Evolutionary conservation across 1,284 basidiomycete species (phyloP), one percentile per base, ranked within the genome.

Genomic region (Leccinum fuscescens): DNA sequence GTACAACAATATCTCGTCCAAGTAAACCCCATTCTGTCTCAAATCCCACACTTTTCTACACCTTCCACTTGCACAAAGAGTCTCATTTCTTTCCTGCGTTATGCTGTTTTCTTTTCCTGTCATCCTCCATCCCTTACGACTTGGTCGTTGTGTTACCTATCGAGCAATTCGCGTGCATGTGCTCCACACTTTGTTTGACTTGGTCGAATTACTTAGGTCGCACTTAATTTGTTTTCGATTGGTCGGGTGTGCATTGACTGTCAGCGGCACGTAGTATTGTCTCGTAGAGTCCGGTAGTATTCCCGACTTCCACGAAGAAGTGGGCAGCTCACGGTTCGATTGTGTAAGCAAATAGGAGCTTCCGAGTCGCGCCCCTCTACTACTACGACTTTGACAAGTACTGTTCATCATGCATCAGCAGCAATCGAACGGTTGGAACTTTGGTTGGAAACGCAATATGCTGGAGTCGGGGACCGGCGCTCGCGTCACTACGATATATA

Each of bases 201-300:
- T 31, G 62, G 62, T 57, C 59, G 15, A 58, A 53, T 52, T 67
- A 67, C 58, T 67, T 69, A 61, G 52, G 54, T 60, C 39, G 29
- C 54, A 48, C 49, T 64, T 68, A 70, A 70, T 69, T 49, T 58
- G 62, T 60, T 67, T 60, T 58, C 56, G 31, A 57, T 56, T 46
- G 58, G 58, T 42, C 29, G 33, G 24, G 50, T 22, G 22, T 24
- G 22, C 54, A 44, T 29, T 35, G 37, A 29, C 24, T n/a, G 22
- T 42, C 35, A 33, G 22, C 35, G 22, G 22, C 52, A 54, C 4
- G 52, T 55, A 51, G 48, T 55, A 52, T 44, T 50, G 50, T 56
- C 17, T 35, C 12, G 20, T 51, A 33, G 14, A 31, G 14, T 29
- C 39, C 6, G 12, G 54, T 31, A 54, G 37, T 54, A 24, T 35